Evolutionary conservation across 2,329 filamentous ascomycete species (phyloP), one percentile per base, ranked within the genome.

Genomic region (Phialophora tarda): DNA sequence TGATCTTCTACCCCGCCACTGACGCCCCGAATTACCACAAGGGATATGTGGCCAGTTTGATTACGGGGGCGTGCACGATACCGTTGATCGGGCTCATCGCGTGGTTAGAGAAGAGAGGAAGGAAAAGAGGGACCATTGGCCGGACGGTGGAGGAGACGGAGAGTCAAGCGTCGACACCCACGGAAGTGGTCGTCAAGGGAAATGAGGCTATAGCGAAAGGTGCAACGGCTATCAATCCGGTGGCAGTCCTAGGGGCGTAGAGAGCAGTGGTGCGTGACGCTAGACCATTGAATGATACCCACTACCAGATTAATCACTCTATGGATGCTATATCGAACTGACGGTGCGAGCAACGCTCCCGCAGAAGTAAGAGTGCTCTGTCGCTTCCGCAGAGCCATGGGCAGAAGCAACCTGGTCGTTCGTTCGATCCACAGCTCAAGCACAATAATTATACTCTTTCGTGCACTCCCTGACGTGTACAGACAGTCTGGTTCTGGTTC

Each of bases 41-140:
- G 59, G 75, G 75, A 0, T 76, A 76, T 70, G 70, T 68, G 41
- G 73, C 73, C 28, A 76, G 74, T 54, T 63, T 77, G 56, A 73
- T 64, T 14, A 64, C 62, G n/a, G 62, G 62, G 7, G 54, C 62
- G n/a, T 48, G 21, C 28, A 77, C 77, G 0, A 66, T 81, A 4
- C 79, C 78, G 0, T 73, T 79, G 0, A 76, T 80, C 10, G 66
- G 73, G 2, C 47, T 80, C 0, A 80, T 81, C 69, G 76, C 78
- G 1, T 77, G 74, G 59, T 64, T 81, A 6, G 78, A 80, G 66
- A 77, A 70, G 51, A 67, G 70, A 44, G 76, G 72, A 41, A 59
- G 73, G 2, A 63, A 64, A 11, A 72, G 53, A 28, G 75, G 75
- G 1, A 69, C 66, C 51, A 74, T 77, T 64, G 75, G 75, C 1